Conservation (phyloP, 805 yeast genomes). For the Wickerhamiella australiensis region DNA sequence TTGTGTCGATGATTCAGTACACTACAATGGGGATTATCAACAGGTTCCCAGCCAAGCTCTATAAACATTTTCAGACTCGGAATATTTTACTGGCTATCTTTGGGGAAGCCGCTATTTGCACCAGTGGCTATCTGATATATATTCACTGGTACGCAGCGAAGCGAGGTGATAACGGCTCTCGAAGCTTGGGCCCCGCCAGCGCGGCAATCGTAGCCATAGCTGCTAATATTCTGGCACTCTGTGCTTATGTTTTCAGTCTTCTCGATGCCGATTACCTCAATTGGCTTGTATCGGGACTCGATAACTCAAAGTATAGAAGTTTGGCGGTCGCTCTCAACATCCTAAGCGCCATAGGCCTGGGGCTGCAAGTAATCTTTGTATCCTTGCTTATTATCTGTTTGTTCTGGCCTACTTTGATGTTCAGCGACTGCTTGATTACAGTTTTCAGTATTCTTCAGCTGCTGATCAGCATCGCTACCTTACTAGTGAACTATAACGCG, state of each 20-base stretch:
- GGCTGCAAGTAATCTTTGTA: constrained; percentile 7
- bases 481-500: constrained; percentile 18
- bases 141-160: not conserved
- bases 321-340: not conserved
- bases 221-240: not conserved
- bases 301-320: not conserved
- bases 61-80: not conserved
- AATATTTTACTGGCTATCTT: not conserved
- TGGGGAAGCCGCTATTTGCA: not conserved
- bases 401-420: constrained; percentile 18
- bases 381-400: constrained; percentile 8
- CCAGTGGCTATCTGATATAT: not conserved
- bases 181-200: not conserved
- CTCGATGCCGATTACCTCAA: not conserved
- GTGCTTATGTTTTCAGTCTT: not conserved
- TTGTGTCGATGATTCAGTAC: not conserved
- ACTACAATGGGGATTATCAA: not conserved
- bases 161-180: not conserved
- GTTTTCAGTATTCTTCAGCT: constrained; percentile 18
- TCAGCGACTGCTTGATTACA: constrained; percentile 21
- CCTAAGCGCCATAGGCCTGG: not conserved
- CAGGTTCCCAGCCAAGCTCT: not conserved
- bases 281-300: not conserved
- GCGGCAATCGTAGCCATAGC: not conserved
- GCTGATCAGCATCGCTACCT: constrained; percentile 17